Evolutionary conservation across 1,139 yeast genomes (phyloP), one percentile per base, ranked within the genome.

Genomic region (Hyphopichia khmerensis): DNA sequence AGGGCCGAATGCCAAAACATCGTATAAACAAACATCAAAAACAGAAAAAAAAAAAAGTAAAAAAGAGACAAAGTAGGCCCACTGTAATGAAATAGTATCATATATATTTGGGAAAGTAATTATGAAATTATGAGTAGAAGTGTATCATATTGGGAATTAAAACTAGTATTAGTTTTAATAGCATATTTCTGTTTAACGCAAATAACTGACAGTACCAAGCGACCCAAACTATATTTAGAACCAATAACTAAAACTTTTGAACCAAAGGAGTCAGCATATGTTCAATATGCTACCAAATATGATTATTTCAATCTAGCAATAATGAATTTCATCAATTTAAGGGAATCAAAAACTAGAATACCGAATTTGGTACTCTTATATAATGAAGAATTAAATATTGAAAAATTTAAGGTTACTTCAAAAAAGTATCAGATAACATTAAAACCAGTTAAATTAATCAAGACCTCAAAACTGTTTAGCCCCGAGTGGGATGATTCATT

Each of bases 401-500:
- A 15, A 18, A 23, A 17, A 26, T 16, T 13, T 14, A 14, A 30
- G 6, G 3, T 4, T 16, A 32, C 13, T 17, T 11, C 35, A 14
- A 35, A 39, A 4, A 36, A 48, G 15, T 48, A 48, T 36, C 34
- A 48, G 23, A 61, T 67, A 18, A 48, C 46, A 7, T 48, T 68
- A 40, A 50, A 48, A 32, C 56, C 67, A 1, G 59, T 62, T 0
- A 43, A 44, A 3, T 40, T 53, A 16, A 46, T 64, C 11, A 43
- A 42, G 13, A 46, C 48, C 9, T 47, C 43, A 10, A 23, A 9
- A 10, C 50, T 46, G 18, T 45, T 52, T 19, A 52, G 56, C 17
- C 49, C 62, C 3, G 56, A 66, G 33, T 81, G 86, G 86, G 52
- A 64, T 3, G 65, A 72, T 9, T 76, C 83, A 38, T 75, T 77